These are phyloP conservation scores for Kluyveromyces nonfermentans DNA, from an alignment of 805 yeast species.

Conservation along the genomic window DNA sequence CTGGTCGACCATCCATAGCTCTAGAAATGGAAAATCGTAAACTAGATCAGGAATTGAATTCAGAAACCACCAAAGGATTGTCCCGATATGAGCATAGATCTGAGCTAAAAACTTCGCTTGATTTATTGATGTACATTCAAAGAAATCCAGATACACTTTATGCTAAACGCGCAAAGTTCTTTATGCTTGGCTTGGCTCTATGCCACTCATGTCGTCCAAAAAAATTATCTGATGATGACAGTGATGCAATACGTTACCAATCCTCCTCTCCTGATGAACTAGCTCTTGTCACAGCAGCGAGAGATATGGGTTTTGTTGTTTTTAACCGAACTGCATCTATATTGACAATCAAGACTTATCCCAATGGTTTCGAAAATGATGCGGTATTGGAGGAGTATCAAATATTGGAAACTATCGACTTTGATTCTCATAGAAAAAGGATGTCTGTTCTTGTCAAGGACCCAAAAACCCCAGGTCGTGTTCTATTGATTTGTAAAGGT, in stretches of 20 bases:
- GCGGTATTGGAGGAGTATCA: constrained; percentile 63
- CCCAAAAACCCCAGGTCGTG: constrained; percentile 52
- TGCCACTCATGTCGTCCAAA: constrained; percentile 89
- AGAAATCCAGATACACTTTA: constrained; percentile 58
- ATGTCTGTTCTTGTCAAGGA: constrained; percentile 82
- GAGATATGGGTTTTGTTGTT: constrained; percentile 89
- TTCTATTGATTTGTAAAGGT: constrained; percentile 83
- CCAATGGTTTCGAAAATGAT: constrained; percentile 61
- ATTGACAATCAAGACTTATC: constrained; percentile 67
- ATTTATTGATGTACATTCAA: constrained; percentile 62
- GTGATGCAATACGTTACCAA: constrained; percentile 63
- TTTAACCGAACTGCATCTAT: constrained; percentile 52
- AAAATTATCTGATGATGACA: constrained; percentile 26
- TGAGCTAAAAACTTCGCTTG: constrained; percentile 46
- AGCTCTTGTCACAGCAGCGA: constrained; percentile 88
- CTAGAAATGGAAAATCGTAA: constrained; percentile 24
- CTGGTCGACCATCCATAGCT: constrained; percentile 54
- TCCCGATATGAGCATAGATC: constrained; percentile 10
- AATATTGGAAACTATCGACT: constrained; percentile 74
- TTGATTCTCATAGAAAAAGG: constrained; percentile 79
- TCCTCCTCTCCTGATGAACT: constrained; percentile 96
- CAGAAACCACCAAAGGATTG: background rate
- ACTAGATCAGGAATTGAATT: constrained; percentile 1
- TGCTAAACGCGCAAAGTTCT: constrained; percentile 66
- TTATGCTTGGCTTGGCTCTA: constrained; percentile 69